Conservation (phyloP, 2,329 filamentous ascomycete species). For the Blumeriella jaapii region DNA sequence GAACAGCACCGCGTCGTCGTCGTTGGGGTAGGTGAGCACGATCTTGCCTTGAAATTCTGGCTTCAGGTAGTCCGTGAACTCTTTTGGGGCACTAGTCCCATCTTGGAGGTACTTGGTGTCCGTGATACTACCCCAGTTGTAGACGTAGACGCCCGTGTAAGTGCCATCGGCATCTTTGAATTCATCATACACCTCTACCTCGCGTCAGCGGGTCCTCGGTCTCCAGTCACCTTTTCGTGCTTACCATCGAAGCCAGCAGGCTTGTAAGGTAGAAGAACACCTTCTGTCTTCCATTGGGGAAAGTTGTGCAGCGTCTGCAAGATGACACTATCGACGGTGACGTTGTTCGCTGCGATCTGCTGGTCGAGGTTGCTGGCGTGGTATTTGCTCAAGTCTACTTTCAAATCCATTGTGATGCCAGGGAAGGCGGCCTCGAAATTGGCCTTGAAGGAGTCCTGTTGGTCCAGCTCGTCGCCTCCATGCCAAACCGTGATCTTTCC, state of each 20-base stretch:
- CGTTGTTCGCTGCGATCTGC: conserved; percentile 30
- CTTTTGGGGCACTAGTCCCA: conserved; percentile 28
- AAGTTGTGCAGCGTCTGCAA: conserved; percentile 42
- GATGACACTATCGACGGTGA: conserved; percentile 35
- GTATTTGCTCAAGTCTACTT: conserved; percentile 38
- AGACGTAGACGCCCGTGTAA: conserved; percentile 33
- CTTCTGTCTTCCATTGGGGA: conserved; percentile 35
- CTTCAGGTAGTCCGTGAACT: conserved; percentile 30
- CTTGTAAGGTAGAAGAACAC: conserved; percentile 35
- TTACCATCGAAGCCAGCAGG: conserved; percentile 33
- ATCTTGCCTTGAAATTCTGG: conserved; percentile 43
- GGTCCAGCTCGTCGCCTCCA: conserved; percentile 34
- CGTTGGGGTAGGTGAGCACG: conserved; percentile 44
- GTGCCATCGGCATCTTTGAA: conserved; percentile 34
- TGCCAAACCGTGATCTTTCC: conserved; percentile 36
- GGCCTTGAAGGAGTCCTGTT: conserved; percentile 25
- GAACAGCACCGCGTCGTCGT: conserved; percentile 44
- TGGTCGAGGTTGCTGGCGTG: conserved; percentile 37
- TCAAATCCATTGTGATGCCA: not conserved
- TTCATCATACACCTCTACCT: conserved; percentile 16
- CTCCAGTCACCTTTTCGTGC: not conserved
- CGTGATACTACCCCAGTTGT: conserved; percentile 6
- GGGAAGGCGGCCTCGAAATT: conserved; percentile 14
- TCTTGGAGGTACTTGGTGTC: no score
- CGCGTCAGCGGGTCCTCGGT: not conserved